Base-by-base conservation (phyloP, 73 alveolate species). In the Symbiodinium pilosum region DNA sequence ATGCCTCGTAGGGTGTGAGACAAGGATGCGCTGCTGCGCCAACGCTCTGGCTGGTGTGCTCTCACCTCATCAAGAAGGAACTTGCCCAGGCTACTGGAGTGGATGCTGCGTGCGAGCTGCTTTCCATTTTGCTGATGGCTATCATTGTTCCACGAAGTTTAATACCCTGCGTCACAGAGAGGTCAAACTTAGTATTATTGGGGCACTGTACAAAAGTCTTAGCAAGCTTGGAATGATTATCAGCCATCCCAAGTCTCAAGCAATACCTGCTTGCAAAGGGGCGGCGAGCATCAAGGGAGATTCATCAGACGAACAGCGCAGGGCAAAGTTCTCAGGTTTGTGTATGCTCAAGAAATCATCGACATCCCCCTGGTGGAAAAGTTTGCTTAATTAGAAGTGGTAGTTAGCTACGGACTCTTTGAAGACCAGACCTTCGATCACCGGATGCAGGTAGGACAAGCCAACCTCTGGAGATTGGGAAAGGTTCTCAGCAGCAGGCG, bases 21-120 rank as follows among this genome's bases (percentile, higher is more conserved):
- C 92, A 84, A 21, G 92, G 92, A 7, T 84, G 92, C 34, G 36
- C 16, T 4, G 92, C 3, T 16, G 92, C 92, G 4, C 92, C 92
- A 2, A 9, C 43, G 4, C 44, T 84, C 1, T 84, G 92, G 92
- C 1, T 21, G 32, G 5, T 18, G 7, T 30, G 7, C n/a, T 24
- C 40, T 20, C 34, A 24, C 3, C 14, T 24, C 42, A 0, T 84
- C 8, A 21, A 30, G 41, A 38, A 28, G 7, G 44, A 1, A 1
- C 32, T 84, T 4, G n/a, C 40, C 32, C 42, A 38, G 4, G 12
- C 16, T 28, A 7, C 43, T 7, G 32, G 47, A 41, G 30, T 3
- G 36, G 75, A 40, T 2, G 43, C 43, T 43, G 30, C 47, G 43
- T n/a, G 7, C 1, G 20, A 30, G 16, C n/a, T 4, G 14, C n/a